Evolutionary conservation across 2,329 filamentous ascomycete species (phyloP).

Genomic region (Colletotrichum falcatum): DNA sequence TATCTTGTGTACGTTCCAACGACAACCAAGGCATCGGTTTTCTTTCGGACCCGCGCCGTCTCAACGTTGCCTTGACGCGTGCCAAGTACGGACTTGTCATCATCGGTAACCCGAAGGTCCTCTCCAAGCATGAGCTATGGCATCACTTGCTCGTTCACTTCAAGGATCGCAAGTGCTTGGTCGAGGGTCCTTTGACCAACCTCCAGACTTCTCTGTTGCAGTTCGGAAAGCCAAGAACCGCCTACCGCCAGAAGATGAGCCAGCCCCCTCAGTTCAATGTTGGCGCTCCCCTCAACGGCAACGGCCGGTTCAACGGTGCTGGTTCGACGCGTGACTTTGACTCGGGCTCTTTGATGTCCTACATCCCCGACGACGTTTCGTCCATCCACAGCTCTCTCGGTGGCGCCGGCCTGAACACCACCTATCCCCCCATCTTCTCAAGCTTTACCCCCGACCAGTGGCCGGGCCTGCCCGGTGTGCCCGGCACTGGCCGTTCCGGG

Average conservation of each 20-base stretch:
- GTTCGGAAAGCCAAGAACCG: conserved; percentile 93
- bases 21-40: conserved; percentile 99
- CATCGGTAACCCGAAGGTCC: conserved; percentile 95
- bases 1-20: conserved; percentile 98
- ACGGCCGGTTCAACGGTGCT: conserved; percentile 45
- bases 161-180: conserved; percentile 95
- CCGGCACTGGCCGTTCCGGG: conserved; percentile 69
- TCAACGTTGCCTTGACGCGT: conserved; percentile 96
- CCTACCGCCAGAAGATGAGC: conserved; percentile 87
- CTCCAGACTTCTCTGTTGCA: conserved; percentile 95
- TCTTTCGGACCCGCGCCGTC: conserved; percentile 94
- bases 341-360: conserved; percentile 89
- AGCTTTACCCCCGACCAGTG: conserved; percentile 89
- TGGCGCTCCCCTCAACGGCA: conserved; percentile 48
- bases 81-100: conserved; percentile 98
- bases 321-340: conserved; percentile 69
- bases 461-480: conserved; percentile 81
- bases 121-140: conserved; percentile 98
- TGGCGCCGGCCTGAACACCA: conserved; percentile 81
- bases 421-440: conserved; percentile 95
- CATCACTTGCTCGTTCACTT: conserved; percentile 95
- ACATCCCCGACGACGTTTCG: conserved; percentile 96
- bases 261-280: conserved; percentile 77
- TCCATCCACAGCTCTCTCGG: conserved; percentile 95
- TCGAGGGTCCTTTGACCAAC: conserved; percentile 94